Conservation (phyloP, 257 asterid genomes). For the Apocynum venetum region DNA sequence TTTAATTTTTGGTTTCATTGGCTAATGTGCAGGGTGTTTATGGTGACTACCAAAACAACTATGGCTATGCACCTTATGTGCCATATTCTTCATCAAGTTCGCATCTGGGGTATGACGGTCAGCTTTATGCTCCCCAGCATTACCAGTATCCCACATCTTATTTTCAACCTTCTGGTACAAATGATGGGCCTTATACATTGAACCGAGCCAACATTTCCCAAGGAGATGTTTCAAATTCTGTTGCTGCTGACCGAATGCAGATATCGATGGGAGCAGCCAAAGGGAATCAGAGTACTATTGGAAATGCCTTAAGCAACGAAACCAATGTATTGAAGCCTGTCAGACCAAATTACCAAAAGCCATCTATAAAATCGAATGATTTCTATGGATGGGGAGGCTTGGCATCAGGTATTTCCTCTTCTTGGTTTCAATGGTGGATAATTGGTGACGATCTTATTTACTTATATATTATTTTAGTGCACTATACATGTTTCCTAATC, state of each 20-base stretch:
- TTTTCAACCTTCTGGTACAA: slow-evolving; percentile 26
- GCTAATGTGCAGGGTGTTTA: slow-evolving; percentile 30
- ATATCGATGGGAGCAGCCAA: slow-evolving; percentile 22
- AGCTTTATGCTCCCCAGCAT: slow-evolving; percentile 31
- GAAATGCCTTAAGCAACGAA: slow-evolving; percentile 22
- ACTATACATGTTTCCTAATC: background rate
- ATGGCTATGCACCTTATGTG: slow-evolving; percentile 33
- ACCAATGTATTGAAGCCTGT: slow-evolving; percentile 19
- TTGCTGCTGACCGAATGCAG: slow-evolving; percentile 24
- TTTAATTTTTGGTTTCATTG: slow-evolving; percentile 1
- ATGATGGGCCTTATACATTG: slow-evolving; percentile 13
- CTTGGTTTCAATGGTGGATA: background rate
- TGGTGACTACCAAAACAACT: slow-evolving; percentile 35
- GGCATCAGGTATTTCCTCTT: slow-evolving; percentile 27
- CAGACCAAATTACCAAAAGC: slow-evolving; percentile 21
- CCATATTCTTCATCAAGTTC: slow-evolving; percentile 33
- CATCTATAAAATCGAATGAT: slow-evolving; percentile 26
- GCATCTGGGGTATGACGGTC: slow-evolving; percentile 29
- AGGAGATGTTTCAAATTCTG: slow-evolving; percentile 14
- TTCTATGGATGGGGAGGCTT: slow-evolving; percentile 36
- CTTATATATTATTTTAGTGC: background rate
- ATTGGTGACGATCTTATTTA: background rate
- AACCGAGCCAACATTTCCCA: slow-evolving; percentile 20
- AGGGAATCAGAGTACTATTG: slow-evolving; percentile 23
- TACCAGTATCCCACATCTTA: slow-evolving; percentile 38